Evolutionary conservation across 2,329 filamentous ascomycete species (phyloP), one percentile per base, ranked within the genome.

Genomic region (Neonectria punicea): DNA sequence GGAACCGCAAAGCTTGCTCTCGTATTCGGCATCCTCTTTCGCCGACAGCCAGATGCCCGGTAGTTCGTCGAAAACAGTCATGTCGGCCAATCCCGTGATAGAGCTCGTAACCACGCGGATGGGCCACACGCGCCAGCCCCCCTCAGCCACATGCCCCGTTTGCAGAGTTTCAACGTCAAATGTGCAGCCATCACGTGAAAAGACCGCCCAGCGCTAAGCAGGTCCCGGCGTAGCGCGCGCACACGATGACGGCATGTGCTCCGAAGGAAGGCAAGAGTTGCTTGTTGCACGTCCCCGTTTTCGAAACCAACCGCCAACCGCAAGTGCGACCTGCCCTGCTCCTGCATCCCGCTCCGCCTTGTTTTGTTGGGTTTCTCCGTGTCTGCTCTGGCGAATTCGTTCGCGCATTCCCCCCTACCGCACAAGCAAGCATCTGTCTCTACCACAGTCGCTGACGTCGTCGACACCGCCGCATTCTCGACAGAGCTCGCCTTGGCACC

Each of bases 221-320:
- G 46, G 28, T 58, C 61, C 51, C 32, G 46, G 62, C 46, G 53
- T 71, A 72, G 72, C 69, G 72, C 67, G 62, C 67, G 69, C 70
- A 63, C 44, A 68, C 65, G 71, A 75, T 74, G 73, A 74, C 73
- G 74, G 69, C 68, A 71, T 70, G 67, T 67, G 71, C 67, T 71
- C 72, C 39, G 61, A 67, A 70, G 64, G 65, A 72, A 70, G 68
- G 63, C 58, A 70, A 67, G 67, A 68, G 68, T 49, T 61, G 59
- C 46, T 56, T 39, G 32, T 68, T 70, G 67, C 62, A 67, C 64
- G 61, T 71, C 63, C 69, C 55, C 61, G 43, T 59, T 63, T 66
- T 61, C 50, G 57, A 58, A 66, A 58, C 53, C 47, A 63, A 58
- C 54, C 54, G 47, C 43, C 60, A 57, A 46, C 53, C 30, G 41